Conservation (phyloP, 495 filamentous ascomycete species). For the Aspergillus asperescens region DNA sequence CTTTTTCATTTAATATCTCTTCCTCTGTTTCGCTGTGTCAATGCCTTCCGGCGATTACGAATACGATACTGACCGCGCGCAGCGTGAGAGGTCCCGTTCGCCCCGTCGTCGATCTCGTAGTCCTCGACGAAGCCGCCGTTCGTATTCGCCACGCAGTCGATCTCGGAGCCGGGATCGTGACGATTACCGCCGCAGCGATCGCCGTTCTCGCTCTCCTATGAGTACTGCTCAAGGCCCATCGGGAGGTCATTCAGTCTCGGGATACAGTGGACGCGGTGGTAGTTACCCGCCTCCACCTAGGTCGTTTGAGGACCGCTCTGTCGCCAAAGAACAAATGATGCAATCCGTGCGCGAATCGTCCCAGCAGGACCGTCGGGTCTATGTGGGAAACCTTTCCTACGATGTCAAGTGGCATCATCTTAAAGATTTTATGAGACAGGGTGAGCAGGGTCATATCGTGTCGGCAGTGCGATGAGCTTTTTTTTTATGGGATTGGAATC, state of each 20-base stretch:
- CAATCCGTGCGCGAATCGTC: slow-evolving; percentile 85
- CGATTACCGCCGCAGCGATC: slow-evolving; percentile 77
- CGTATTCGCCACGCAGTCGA: slow-evolving; percentile 88
- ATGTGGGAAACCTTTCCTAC: slow-evolving; percentile 97
- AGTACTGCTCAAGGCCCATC: slow-evolving; percentile 64
- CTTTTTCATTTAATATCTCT: slow-evolving; percentile 15
- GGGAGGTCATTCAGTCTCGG: slow-evolving; percentile 60
- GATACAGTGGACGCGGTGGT: slow-evolving; percentile 53
- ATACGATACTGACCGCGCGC: slow-evolving; percentile 39
- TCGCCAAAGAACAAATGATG: slow-evolving; percentile 93
- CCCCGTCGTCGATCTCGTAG: slow-evolving; percentile 83
- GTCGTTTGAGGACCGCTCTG: slow-evolving; percentile 75
- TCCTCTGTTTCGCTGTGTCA: slow-evolving; percentile 12
- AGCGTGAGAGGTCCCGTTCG: slow-evolving; percentile 95
- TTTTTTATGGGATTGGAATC: slow-evolving; percentile 18
- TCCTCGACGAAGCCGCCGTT: slow-evolving; percentile 70
- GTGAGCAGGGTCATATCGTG: slow-evolving; percentile 54
- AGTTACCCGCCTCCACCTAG: slow-evolving; percentile 60
- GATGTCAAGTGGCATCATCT: slow-evolving; percentile 99
- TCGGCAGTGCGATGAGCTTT: slow-evolving; percentile 18
- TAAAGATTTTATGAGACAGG: slow-evolving; percentile 99
- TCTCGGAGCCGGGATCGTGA: slow-evolving; percentile 88
- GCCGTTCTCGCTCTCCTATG: slow-evolving; percentile 80
- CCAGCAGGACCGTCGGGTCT: slow-evolving; percentile 98
- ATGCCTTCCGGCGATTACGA: slow-evolving; percentile 34